Evolutionary conservation across 1,284 basidiomycete species (phyloP).

Genomic region (Trichosporon coremiiforme): DNA sequence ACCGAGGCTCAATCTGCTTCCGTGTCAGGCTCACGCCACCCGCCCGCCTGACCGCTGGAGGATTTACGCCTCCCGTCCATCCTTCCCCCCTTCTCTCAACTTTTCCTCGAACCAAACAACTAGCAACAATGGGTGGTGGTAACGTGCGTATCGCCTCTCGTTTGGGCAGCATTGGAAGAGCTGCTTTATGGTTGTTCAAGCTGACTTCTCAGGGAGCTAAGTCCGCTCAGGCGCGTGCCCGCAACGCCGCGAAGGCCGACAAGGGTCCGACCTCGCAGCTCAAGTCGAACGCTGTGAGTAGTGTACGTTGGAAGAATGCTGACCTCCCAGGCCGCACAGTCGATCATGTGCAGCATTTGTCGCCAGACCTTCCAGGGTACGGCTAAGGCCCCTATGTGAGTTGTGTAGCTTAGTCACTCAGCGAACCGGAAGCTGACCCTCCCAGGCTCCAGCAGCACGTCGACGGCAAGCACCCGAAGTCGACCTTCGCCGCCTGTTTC

Average conservation of each 20-base stretch:
- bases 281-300: constrained; percentile 35
- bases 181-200: not conserved
- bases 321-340: constrained; percentile 52
- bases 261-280: constrained; percentile 51
- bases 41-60: not conserved
- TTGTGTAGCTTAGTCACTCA: not conserved
- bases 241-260: constrained; percentile 37
- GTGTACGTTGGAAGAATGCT: not conserved
- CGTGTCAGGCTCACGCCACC: constrained; percentile 18
- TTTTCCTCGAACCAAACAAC: constrained; percentile 16
- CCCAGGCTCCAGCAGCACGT: constrained; percentile 46
- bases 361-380: constrained; percentile 59
- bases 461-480: constrained; percentile 47
- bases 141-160: constrained; percentile 41
- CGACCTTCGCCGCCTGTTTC: constrained; percentile 45
- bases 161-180: not conserved
- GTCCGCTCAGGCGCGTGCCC: constrained; percentile 47
- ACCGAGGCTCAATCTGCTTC: not conserved
- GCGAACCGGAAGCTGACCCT: not conserved
- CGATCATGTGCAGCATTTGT: constrained; percentile 58
- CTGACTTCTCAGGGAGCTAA: constrained; percentile 53
- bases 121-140: constrained; percentile 45
- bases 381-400: constrained; percentile 56
- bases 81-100: not conserved
- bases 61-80: constrained; percentile 19